A percentile compares a stretch with the other conserved stretches of the same genome.
Conservation (phyloP, 352 stramenopile species). For the Globisporangium irregulare region DNA sequence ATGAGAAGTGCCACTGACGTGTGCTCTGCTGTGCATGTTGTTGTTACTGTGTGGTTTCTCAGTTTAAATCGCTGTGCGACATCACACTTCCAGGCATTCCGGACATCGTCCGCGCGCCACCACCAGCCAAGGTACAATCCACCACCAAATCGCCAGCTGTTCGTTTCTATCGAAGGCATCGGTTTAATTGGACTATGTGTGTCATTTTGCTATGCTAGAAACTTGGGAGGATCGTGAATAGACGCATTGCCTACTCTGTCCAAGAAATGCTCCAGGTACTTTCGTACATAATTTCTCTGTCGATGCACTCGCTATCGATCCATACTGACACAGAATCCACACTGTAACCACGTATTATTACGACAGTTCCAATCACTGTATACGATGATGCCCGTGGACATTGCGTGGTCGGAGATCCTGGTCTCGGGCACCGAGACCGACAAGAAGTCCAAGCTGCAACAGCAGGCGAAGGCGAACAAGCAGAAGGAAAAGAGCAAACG, state of each 20-base stretch:
- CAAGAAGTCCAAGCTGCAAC: conserved; percentile 36
- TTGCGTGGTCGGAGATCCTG: conserved; percentile 66
- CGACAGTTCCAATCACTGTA: conserved; percentile 70
- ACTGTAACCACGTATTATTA: neutral
- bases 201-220: conserved; percentile 23
- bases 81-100: conserved; percentile 34
- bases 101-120: conserved; percentile 42
- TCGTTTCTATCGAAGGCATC: neutral
- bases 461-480: conserved; percentile 29
- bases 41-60: neutral
- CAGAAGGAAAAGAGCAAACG: conserved; percentile 47
- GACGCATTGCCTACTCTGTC: conserved; percentile 55
- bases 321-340: neutral
- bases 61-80: conserved; percentile 63
- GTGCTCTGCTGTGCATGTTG: neutral
- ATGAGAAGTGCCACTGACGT: neutral
- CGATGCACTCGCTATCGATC: neutral
- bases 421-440: conserved; percentile 41
- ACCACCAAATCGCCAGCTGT: neutral
- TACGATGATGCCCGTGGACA: conserved; percentile 55
- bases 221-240: conserved; percentile 44
- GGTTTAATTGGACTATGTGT: neutral
- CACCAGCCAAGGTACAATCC: conserved; percentile 27
- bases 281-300: neutral
- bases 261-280: conserved; percentile 58